Evolutionary conservation across 148 eudicot species (phyloP).

Genomic region (Drosera capensis): DNA sequence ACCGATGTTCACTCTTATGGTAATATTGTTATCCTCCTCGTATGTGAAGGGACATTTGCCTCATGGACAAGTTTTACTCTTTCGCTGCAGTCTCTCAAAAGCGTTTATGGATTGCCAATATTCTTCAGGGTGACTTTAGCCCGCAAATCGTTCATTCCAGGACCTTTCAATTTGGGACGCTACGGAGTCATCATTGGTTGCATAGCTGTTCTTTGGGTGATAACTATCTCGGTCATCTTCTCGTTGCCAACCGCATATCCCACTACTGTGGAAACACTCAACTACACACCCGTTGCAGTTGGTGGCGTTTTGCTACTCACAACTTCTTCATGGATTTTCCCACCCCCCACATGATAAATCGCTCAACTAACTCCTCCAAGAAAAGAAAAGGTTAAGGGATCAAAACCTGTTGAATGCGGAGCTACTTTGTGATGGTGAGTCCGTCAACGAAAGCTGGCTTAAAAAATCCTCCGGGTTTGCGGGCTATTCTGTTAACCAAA

Average conservation of each 20-base stretch:
- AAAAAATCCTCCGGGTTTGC: no score
- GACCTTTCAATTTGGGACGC: constrained; percentile 79
- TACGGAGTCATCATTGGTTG: constrained; percentile 71
- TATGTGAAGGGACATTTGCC: no score
- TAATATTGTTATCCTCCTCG: no score
- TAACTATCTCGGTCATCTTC: constrained; percentile 56
- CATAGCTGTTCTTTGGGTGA: constrained; percentile 81
- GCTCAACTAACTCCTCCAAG: no score
- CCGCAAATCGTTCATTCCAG: constrained; percentile 69
- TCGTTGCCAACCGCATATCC: constrained; percentile 86
- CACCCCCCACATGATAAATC: no score
- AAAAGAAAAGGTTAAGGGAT: no score
- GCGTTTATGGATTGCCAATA: constrained; percentile 83
- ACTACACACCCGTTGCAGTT: constrained; percentile 94
- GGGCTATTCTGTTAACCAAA: no score
- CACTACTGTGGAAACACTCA: constrained; percentile 47
- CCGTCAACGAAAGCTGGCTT: no score
- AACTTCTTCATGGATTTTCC: constrained; percentile 26
- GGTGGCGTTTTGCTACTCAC: constrained; percentile 55
- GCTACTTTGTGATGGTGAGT: no score
- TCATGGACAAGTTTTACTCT: no score
- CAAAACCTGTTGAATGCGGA: no score
- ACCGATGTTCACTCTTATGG: no score
- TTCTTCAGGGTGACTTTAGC: constrained; percentile 82
- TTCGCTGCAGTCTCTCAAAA: constrained; percentile 87